Evolutionary conservation across 2,329 filamentous ascomycete genomes (phyloP).

Genomic region (Orbilia blumenaviensis): DNA sequence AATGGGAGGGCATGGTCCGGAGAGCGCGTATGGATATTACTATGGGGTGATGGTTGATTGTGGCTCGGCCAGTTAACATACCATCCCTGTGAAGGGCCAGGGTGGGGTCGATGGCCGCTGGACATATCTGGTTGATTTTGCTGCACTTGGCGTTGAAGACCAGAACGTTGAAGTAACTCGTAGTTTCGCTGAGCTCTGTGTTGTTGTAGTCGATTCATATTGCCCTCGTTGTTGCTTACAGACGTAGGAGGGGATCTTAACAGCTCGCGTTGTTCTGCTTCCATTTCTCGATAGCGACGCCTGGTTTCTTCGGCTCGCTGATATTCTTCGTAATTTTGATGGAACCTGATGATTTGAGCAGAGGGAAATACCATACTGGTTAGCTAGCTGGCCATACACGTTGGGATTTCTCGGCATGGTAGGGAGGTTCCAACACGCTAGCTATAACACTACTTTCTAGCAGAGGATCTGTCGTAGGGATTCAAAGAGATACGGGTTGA

Average conservation of each 20-base stretch:
- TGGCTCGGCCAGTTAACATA: constrained; percentile 21
- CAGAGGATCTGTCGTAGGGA: no score
- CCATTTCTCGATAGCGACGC: constrained; percentile 20
- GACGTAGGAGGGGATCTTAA: constrained; percentile 14
- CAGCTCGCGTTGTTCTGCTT: constrained; percentile 41
- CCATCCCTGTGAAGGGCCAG: background rate
- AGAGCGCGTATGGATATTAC: constrained; percentile 4
- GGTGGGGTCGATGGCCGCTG: background rate
- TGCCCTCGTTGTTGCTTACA: background rate
- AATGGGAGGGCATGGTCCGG: constrained; percentile 25
- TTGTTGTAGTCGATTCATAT: constrained; percentile 37
- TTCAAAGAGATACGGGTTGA: no score
- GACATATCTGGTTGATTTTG: constrained; percentile 9
- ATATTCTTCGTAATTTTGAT: constrained; percentile 22
- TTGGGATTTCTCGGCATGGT: background rate
- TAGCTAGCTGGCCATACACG: background rate
- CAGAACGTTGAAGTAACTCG: constrained; percentile 34
- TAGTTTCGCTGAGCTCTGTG: constrained; percentile 37
- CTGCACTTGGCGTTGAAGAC: constrained; percentile 38
- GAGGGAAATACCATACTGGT: background rate
- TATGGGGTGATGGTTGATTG: constrained; percentile 4
- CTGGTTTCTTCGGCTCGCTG: constrained; percentile 22
- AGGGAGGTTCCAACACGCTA: no score
- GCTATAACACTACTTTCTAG: no score
- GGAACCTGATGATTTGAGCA: background rate